Conservation (phyloP, 441 rosid genomes). For the Manihot esculenta region DNA sequence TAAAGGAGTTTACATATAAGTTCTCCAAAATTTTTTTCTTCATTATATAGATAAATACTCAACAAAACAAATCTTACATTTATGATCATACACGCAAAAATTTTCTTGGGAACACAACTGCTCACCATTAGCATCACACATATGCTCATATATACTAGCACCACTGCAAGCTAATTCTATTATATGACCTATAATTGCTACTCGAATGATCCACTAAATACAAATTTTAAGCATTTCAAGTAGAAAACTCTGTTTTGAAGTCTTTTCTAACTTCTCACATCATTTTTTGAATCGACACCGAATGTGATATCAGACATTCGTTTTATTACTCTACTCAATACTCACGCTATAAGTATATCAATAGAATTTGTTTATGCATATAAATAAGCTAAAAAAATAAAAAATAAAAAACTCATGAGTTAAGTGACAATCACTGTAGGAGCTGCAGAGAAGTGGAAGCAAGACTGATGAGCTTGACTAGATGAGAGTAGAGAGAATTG, state of each 20-base stretch:
- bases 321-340: neutral
- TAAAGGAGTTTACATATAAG: too few species aligned
- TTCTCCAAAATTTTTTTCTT: neutral
- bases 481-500: neutral
- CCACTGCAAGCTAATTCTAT: neutral
- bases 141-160: neutral
- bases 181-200: neutral
- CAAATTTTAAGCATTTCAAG: neutral
- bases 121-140: neutral
- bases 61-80: neutral
- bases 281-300: too few species aligned
- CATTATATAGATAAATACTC: neutral
- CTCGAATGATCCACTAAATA: neutral
- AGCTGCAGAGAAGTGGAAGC: constrained; percentile 17
- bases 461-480: constrained; percentile 3
- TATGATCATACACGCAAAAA: neutral
- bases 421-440: constrained; percentile 16
- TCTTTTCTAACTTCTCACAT: neutral
- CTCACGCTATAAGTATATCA: neutral
- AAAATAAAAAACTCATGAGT: too few species aligned
- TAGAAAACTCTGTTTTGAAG: neutral
- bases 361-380: too few species aligned
- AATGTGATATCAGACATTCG: neutral
- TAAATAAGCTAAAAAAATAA: neutral
- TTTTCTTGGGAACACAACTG: neutral